phyloP scores from a whole-genome alignment of 2,329 filamentous ascomycete species.

The Fusarium tricinctum region DNA sequence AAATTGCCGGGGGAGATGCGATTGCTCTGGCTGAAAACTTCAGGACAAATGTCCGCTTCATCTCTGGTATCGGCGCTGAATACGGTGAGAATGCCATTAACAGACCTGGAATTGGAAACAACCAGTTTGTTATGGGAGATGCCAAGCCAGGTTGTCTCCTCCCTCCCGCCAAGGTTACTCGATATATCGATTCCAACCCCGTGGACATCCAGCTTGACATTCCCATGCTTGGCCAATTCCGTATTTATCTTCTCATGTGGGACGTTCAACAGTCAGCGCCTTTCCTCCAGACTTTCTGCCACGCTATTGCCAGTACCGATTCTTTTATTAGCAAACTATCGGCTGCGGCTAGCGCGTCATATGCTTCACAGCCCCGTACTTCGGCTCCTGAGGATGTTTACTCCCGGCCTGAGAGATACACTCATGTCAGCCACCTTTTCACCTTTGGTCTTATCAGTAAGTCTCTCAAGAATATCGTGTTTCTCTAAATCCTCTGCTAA shows the following conservation, averaged over 20 bases:
- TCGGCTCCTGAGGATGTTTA: conserved; percentile 74
- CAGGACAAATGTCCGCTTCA: conserved; percentile 78
- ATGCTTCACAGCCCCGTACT: conserved; percentile 69
- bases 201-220: conserved; percentile 84
- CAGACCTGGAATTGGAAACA: conserved; percentile 54
- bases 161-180: conserved; percentile 77
- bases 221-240: conserved; percentile 82
- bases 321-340: conserved; percentile 73
- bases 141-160: conserved; percentile 69
- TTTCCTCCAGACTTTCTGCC: conserved; percentile 73
- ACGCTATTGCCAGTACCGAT: conserved; percentile 63
- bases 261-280: conserved; percentile 68
- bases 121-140: conserved; percentile 61
- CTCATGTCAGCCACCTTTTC: conserved; percentile 75
- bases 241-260: conserved; percentile 78
- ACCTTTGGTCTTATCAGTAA: conserved; percentile 78
- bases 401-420: conserved; percentile 76
- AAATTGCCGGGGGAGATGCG: conserved; percentile 73
- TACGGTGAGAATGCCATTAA: conserved; percentile 68
- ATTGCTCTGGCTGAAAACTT: conserved; percentile 77
- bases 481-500: conserved; percentile 25
- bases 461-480: conserved; percentile 45
- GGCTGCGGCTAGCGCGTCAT: conserved; percentile 71
- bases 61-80: conserved; percentile 78
- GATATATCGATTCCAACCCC: conserved; percentile 83